These are phyloP conservation scores for Cyclostephanos tholiformis DNA, from an alignment of 108 stramenopile genomes.

Conservation along the genomic window DNA sequence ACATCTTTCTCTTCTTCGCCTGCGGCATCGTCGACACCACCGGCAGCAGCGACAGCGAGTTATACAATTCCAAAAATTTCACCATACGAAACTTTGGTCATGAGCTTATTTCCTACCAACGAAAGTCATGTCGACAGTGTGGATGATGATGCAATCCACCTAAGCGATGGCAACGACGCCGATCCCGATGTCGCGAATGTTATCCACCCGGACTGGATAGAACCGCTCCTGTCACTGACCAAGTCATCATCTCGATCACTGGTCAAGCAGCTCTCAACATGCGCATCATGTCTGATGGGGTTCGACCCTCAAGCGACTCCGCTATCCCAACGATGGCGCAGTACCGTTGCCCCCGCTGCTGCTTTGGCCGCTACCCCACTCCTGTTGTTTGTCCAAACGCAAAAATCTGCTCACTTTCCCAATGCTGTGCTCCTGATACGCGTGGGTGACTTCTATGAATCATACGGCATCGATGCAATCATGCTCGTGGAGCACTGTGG, in stretches of 20 bases:
- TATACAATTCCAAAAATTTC: slow-evolving; percentile 16
- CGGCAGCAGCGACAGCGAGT: neutral
- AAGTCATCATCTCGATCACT: slow-evolving; percentile 65
- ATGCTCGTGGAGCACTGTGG: slow-evolving; percentile 94
- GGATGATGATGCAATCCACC: neutral
- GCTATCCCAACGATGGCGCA: neutral
- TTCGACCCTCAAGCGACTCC: slow-evolving; percentile 67
- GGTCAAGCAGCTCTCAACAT: slow-evolving; percentile 59
- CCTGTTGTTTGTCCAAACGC: slow-evolving; percentile 62
- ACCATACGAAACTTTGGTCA: slow-evolving; percentile 40
- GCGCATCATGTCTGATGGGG: slow-evolving; percentile 75
- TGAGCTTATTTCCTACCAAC: slow-evolving; percentile 21
- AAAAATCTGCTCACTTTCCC: slow-evolving; percentile 61
- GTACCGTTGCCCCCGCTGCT: neutral
- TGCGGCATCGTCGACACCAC: neutral
- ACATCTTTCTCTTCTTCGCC: neutral
- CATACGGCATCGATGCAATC: slow-evolving; percentile 94
- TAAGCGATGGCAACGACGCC: slow-evolving; percentile 29
- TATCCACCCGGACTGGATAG: slow-evolving; percentile 70
- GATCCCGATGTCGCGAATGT: slow-evolving; percentile 26
- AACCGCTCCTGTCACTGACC: slow-evolving; percentile 59
- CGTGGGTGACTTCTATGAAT: slow-evolving; percentile 98
- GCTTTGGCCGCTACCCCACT: slow-evolving; percentile 47
- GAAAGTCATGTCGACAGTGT: neutral
- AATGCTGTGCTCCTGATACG: slow-evolving; percentile 76